These are phyloP conservation scores for Metschnikowia picachoensis DNA, from an alignment of 805 yeast genomes.

Conservation along the genomic window DNA sequence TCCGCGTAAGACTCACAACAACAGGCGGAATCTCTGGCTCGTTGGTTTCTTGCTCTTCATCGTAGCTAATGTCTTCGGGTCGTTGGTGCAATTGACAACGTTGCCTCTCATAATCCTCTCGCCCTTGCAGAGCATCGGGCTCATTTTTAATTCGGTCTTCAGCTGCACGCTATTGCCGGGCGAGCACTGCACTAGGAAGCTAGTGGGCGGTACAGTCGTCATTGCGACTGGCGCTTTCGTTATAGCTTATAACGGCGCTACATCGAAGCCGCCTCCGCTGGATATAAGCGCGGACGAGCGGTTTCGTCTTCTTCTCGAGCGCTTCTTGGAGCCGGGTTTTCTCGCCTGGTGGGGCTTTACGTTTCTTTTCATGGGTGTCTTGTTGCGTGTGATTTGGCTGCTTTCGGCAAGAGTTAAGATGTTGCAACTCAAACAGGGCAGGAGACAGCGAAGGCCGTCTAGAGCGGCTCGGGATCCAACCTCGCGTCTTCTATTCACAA, in stretches of 20 bases:
- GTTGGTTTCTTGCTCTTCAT: conserved; percentile 69
- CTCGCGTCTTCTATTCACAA: conserved; percentile 28
- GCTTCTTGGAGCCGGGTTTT: conserved; percentile 43
- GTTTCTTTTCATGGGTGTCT: conserved; percentile 24
- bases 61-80: conserved; percentile 71
- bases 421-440: conserved; percentile 4
- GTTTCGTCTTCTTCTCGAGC: conserved; percentile 38
- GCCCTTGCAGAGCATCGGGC: conserved; percentile 81
- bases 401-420: conserved; percentile 16
- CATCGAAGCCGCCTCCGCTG: conserved; percentile 19
- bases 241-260: conserved; percentile 69
- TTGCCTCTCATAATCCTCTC: conserved; percentile 75
- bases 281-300: conserved; percentile 25
- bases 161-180: conserved; percentile 63
- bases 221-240: conserved; percentile 72
- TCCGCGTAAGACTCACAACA: conserved; percentile 24
- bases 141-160: conserved; percentile 76
- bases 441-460: conserved; percentile 3
- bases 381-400: conserved; percentile 24
- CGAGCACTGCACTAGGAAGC: conserved; percentile 58
- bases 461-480: conserved; percentile 14
- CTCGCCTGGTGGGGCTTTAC: conserved; percentile 52
- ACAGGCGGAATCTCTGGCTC: conserved; percentile 65
- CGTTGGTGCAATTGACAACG: conserved; percentile 78
- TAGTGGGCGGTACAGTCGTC: conserved; percentile 61